Evolutionary conservation across 805 yeast genomes (phyloP).

Genomic region (Candida ficus): DNA sequence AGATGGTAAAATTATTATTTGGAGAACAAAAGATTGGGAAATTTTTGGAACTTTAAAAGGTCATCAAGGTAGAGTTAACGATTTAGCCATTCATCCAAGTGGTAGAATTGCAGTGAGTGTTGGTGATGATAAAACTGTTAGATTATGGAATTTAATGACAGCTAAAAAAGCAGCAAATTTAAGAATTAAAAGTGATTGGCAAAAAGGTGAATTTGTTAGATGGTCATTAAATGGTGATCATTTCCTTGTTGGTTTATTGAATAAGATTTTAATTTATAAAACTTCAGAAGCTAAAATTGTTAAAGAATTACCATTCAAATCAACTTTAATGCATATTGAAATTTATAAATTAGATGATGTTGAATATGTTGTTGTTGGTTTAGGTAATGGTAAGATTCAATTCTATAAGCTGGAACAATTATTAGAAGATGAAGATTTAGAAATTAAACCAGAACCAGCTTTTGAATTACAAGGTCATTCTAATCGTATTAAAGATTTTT

Average conservation of each 20-base stretch:
- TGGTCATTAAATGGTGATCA: conserved; percentile 67
- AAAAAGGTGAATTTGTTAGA: conserved; percentile 56
- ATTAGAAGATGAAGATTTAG: conserved; percentile 26
- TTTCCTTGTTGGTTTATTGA: conserved; percentile 71
- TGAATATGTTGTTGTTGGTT: conserved; percentile 63
- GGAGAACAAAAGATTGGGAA: conserved; percentile 99
- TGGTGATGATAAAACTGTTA: conserved; percentile 74
- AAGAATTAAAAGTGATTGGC: conserved; percentile 66
- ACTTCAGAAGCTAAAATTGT: conserved; percentile 57
- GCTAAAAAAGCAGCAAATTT: conserved; percentile 86
- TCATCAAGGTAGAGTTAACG: conserved; percentile 78
- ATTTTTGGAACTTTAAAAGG: conserved; percentile 83
- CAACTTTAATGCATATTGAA: conserved; percentile 67
- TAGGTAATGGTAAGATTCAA: conserved; percentile 63
- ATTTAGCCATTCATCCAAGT: conserved; percentile 82
- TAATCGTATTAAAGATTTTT: conserved; percentile 76
- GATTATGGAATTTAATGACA: conserved; percentile 96
- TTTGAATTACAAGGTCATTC: conserved; percentile 76
- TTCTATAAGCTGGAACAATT: conserved; percentile 43
- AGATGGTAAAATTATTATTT: conserved; percentile 82
- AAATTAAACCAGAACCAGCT: conserved; percentile 34
- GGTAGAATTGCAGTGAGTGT: conserved; percentile 90
- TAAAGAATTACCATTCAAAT: conserved; percentile 44
- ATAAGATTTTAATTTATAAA: conserved; percentile 58
- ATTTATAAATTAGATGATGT: conserved; percentile 38